These are phyloP conservation scores for Populus hybrid DNA, from an alignment of 441 rosid genomes.

Conservation along the genomic window DNA sequence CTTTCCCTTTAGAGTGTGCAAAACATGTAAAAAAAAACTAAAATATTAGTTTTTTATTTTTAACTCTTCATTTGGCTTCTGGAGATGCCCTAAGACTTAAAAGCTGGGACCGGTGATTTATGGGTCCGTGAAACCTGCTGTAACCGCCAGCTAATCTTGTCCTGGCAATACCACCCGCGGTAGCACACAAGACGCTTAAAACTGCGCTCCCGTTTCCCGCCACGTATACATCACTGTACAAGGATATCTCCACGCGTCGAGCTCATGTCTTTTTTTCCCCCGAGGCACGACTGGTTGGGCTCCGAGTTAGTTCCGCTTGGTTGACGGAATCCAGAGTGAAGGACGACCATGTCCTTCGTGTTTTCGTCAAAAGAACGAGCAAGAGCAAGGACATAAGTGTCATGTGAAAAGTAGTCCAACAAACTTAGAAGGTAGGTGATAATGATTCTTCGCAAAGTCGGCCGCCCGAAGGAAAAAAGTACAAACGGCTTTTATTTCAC, in stretches of 20 bases:
- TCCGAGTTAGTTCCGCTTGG: conserved; percentile 15
- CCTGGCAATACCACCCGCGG: conserved; percentile 26
- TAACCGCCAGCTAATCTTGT: conserved; percentile 34
- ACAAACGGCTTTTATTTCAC: conserved; percentile 18
- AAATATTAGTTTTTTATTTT: too few species aligned
- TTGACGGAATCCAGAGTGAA: not conserved
- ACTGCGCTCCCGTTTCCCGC: conserved; percentile 28
- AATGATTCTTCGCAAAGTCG: conserved; percentile 24
- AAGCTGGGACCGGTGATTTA: conserved; percentile 12
- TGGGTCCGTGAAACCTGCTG: conserved; percentile 28
- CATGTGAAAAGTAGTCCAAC: conserved; percentile 24
- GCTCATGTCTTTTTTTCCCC: conserved; percentile 10
- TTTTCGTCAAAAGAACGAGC: not conserved
- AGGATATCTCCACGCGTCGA: conserved; percentile 44
- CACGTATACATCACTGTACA: conserved; percentile 33
- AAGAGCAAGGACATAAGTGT: conserved; percentile 15
- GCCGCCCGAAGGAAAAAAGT: conserved; percentile 15
- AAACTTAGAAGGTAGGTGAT: conserved; percentile 33
- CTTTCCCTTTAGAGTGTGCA: too few species aligned
- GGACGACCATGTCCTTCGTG: conserved; percentile 6
- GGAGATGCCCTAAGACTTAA: not conserved
- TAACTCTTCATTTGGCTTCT: too few species aligned
- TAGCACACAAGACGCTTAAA: conserved; percentile 21
- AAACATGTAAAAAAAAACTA: too few species aligned
- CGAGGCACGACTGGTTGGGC: conserved; percentile 28